Evolutionary conservation across 1,284 basidiomycete species (phyloP).

Genomic region (Tylopilus orsonianus): DNA sequence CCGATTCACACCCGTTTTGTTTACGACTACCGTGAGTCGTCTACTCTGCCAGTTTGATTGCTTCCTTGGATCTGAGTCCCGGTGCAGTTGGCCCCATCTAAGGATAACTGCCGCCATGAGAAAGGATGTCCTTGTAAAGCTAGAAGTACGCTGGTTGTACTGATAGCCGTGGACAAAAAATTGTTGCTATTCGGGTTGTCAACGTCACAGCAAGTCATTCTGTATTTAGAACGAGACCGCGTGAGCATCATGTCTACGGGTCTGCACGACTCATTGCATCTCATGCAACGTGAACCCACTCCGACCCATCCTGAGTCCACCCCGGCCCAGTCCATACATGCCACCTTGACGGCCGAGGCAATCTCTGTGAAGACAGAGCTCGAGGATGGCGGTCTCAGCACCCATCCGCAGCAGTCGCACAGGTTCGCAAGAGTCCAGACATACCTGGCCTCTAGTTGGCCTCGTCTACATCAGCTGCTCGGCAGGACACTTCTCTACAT

Average conservation of each 20-base stretch:
- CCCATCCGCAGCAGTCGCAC: not conserved
- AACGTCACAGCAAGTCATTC: not conserved
- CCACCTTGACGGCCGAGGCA: constrained; percentile 3
- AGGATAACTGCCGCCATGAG: constrained; percentile 1
- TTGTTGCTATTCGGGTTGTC: not conserved
- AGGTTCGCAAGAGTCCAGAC: constrained; percentile 12
- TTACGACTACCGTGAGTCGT: constrained; percentile 61
- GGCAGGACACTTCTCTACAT: constrained; percentile 37
- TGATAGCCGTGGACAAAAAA: not conserved
- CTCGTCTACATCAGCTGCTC: constrained; percentile 18
- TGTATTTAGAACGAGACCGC: constrained; percentile 6
- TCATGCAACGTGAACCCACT: constrained; percentile 12
- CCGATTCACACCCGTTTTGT: constrained; percentile 54
- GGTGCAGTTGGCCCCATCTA: constrained; percentile 15
- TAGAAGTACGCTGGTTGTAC: not conserved
- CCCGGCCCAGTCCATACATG: constrained; percentile 13
- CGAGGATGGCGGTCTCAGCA: not conserved
- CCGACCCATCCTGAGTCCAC: not conserved
- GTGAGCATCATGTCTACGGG: not conserved
- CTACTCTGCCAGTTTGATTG: not conserved
- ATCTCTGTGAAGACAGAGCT: constrained; percentile 5
- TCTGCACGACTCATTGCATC: not conserved
- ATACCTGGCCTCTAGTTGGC: constrained; percentile 15
- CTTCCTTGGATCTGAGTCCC: constrained; percentile 19
- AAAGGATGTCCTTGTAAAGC: not conserved